These are phyloP conservation scores for Phoma sp. DNA, from an alignment of 2,329 filamentous ascomycete species.

Conservation along the genomic window DNA sequence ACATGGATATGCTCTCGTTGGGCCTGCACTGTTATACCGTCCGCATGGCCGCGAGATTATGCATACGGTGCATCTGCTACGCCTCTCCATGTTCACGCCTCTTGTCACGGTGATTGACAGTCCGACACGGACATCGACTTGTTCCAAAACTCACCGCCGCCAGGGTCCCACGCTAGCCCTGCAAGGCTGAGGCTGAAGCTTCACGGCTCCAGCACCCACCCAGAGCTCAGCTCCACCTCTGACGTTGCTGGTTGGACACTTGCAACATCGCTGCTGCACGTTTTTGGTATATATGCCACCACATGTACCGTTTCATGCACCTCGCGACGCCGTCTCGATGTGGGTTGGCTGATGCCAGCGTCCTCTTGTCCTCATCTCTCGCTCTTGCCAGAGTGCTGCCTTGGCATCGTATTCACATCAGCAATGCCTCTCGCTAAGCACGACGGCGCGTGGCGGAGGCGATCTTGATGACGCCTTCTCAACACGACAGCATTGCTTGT, in stretches of 20 bases:
- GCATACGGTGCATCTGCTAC: neutral
- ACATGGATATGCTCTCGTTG: conserved; percentile 2
- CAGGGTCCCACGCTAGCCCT: conserved; percentile 15
- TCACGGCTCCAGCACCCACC: neutral
- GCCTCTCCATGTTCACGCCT: neutral
- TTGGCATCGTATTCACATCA: neutral
- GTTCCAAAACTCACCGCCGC: conserved; percentile 13
- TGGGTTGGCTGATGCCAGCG: conserved; percentile 5
- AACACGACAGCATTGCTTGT: neutral
- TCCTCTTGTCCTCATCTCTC: neutral
- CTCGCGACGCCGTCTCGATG: neutral
- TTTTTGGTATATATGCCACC: neutral
- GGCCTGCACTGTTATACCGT: neutral
- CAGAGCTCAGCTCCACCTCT: conserved; percentile 10
- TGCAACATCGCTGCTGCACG: conserved; percentile 5
- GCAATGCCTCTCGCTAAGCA: neutral
- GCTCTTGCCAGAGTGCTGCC: neutral
- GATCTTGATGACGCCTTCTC: neutral
- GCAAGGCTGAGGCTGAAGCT: conserved; percentile 6
- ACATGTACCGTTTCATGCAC: conserved; percentile 1
- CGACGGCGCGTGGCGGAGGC: neutral
- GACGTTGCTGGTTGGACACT: conserved; percentile 13
- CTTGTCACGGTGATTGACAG: neutral
- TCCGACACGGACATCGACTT: conserved; percentile 9
- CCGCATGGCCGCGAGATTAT: conserved; percentile 1